These are phyloP conservation scores for Stephania yunnanensis DNA, from an alignment of 164 flowering plant species.

Conservation along the genomic window DNA sequence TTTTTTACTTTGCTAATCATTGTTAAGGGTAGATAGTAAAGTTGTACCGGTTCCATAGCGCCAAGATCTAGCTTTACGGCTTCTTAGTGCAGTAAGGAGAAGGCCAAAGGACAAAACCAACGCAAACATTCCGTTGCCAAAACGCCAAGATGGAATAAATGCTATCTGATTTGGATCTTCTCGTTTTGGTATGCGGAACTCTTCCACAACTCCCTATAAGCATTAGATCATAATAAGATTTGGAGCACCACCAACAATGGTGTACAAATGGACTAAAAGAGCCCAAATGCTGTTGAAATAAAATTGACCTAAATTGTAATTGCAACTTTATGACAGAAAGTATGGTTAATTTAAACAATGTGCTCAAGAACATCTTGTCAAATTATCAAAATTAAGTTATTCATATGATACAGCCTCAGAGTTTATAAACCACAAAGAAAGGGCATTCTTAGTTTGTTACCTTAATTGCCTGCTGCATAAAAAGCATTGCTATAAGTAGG, in stretches of 20 bases:
- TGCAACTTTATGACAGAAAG: neutral
- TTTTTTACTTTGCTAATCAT: neutral
- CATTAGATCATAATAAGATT: conserved; percentile 6
- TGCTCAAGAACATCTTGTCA: neutral
- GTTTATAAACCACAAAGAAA: neutral
- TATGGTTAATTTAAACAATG: neutral
- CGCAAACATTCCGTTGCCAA: conserved; percentile 97
- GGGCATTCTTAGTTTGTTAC: conserved; percentile 33
- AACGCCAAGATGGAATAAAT: conserved; percentile 72
- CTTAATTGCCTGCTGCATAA: conserved; percentile 94
- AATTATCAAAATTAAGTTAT: neutral
- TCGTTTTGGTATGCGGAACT: conserved; percentile 70
- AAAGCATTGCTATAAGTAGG: conserved; percentile 93
- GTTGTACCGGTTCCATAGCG: conserved; percentile 83
- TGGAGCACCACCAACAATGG: neutral
- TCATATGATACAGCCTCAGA: neutral
- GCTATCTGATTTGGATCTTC: conserved; percentile 59
- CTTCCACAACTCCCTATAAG: conserved; percentile 77
- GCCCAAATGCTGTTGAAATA: neutral
- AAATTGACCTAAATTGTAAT: neutral
- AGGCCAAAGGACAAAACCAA: conserved; percentile 91
- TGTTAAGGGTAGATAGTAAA: neutral
- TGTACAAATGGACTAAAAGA: neutral
- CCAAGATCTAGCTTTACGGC: conserved; percentile 97
- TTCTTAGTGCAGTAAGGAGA: conserved; percentile 73